Conservation (phyloP, 2,329 filamentous ascomycete species). For the Exophiala oligosperma region DNA sequence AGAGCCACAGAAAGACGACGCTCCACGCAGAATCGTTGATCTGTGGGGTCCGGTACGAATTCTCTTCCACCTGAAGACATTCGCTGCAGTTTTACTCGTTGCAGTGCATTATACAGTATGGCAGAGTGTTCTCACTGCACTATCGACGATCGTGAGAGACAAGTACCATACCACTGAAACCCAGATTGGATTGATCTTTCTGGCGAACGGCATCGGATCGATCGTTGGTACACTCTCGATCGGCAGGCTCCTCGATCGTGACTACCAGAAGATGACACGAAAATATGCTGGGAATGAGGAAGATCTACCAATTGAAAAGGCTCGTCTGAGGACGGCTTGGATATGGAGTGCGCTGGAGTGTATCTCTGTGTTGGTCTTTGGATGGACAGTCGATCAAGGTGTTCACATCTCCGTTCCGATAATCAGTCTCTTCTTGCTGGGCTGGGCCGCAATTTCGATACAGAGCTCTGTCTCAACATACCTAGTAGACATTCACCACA, state of each 20-base stretch:
- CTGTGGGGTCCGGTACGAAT: conserved; percentile 49
- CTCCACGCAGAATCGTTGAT: conserved; percentile 41
- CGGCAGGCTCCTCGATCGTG: conserved; percentile 53
- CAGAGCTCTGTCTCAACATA: conserved; percentile 54
- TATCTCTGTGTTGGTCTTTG: conserved; percentile 50
- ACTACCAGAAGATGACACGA: conserved; percentile 42
- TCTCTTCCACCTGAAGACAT: conserved; percentile 46
- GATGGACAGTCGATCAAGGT: conserved; percentile 53
- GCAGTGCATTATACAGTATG: conserved; percentile 55
- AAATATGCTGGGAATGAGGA: conserved; percentile 21
- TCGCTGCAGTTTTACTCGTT: conserved; percentile 49
- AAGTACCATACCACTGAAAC: conserved; percentile 46
- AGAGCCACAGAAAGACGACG: not conserved
- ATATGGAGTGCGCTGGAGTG: conserved; percentile 48
- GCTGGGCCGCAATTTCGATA: conserved; percentile 53
- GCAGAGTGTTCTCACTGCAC: conserved; percentile 57
- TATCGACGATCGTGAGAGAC: conserved; percentile 50
- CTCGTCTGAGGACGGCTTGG: conserved; percentile 52
- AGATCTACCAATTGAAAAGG: conserved; percentile 51
- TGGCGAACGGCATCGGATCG: conserved; percentile 57
- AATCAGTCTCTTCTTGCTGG: conserved; percentile 52
- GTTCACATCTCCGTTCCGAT: conserved; percentile 54
- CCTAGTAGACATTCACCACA: conserved; percentile 54
- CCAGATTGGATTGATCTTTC: conserved; percentile 53
- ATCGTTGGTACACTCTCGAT: conserved; percentile 55